phyloP scores from a whole-genome alignment of 257 asterid species.

The Capsicum baccatum region DNA sequence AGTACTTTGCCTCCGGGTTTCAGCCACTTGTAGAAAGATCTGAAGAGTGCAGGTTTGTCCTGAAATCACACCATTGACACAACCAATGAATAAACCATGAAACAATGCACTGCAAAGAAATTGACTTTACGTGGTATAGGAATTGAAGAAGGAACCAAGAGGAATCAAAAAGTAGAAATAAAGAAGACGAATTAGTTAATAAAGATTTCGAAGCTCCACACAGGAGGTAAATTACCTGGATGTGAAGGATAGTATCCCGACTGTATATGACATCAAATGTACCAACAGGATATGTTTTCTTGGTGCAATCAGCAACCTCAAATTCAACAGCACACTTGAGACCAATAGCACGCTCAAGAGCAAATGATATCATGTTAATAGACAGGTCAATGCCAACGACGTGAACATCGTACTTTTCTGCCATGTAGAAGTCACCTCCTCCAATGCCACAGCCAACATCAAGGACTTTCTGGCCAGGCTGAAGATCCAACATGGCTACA shows the following conservation, averaged over 20 bases:
- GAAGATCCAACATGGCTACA: constrained; percentile 74
- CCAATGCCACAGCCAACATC: constrained; percentile 99
- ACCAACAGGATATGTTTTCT: constrained; percentile 77
- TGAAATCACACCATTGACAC: constrained; percentile 39
- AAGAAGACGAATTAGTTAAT: background rate
- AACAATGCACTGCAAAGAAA: background rate
- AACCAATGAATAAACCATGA: background rate
- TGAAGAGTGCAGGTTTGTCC: constrained; percentile 94
- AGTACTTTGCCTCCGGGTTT: constrained; percentile 97
- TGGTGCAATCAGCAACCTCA: constrained; percentile 98
- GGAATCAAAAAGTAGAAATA: background rate
- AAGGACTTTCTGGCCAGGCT: constrained; percentile 88
- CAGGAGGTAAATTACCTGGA: constrained; percentile 57
- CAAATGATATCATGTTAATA: constrained; percentile 92
- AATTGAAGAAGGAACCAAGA: background rate
- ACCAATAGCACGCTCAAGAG: constrained; percentile 89
- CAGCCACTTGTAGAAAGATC: constrained; percentile 92
- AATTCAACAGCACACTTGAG: constrained; percentile 91
- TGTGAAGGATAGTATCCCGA: constrained; percentile 94
- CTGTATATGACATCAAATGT: constrained; percentile 91
- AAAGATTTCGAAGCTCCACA: constrained; percentile 26
- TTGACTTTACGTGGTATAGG: background rate
- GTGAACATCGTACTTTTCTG: constrained; percentile 82
- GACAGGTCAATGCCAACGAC: constrained; percentile 96
- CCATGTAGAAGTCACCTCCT: constrained; percentile 98